These are phyloP conservation scores for Neofusicoccum parvum DNA, from an alignment of 2,329 filamentous ascomycete species.

Conservation along the genomic window DNA sequence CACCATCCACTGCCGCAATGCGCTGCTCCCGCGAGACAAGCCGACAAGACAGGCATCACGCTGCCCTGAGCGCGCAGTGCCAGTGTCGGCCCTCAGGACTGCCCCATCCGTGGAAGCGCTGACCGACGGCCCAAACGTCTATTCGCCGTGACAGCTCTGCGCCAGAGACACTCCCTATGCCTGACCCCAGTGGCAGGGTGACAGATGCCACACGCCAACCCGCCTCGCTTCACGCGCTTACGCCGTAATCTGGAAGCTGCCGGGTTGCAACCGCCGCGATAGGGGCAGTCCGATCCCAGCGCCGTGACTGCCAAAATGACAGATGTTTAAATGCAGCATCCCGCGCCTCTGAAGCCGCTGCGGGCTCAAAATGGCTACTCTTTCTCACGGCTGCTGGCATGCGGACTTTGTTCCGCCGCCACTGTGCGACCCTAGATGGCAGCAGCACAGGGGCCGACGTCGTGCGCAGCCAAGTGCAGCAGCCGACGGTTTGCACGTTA, in stretches of 20 bases:
- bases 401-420: constrained; percentile 3
- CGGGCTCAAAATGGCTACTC: neutral
- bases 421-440: neutral
- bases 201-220: neutral
- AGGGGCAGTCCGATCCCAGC: neutral
- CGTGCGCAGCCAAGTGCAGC: neutral
- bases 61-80: neutral
- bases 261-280: neutral
- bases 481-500: neutral
- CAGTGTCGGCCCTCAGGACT: neutral
- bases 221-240: constrained; percentile 21
- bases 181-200: neutral
- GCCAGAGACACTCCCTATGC: neutral
- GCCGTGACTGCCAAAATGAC: neutral
- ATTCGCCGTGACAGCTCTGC: neutral
- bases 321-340: neutral
- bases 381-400: neutral
- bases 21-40: neutral
- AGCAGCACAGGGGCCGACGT: neutral
- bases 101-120: neutral
- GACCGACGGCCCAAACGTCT: too few species aligned
- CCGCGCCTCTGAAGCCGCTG: neutral
- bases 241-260: neutral
- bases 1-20: neutral
- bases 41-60: neutral